phyloP scores from a whole-genome alignment of 331 rosid species.

The Cydonia oblonga region DNA sequence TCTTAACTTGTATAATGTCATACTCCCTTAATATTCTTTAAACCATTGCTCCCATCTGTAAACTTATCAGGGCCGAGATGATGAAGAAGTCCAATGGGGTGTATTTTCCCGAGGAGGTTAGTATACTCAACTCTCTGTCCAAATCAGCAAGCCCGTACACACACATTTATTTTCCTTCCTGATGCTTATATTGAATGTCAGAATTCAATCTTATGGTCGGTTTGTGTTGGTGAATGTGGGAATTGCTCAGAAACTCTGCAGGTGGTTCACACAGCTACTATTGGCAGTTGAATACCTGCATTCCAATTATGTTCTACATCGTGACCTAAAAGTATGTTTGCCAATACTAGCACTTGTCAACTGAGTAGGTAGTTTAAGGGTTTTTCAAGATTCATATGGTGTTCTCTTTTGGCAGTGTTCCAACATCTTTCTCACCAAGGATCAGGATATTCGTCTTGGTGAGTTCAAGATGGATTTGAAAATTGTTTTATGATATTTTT shows the following conservation, averaged over 20 bases:
- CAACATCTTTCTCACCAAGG: slow-evolving; percentile 95
- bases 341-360: neutral
- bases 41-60: neutral
- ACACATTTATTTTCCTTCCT: neutral
- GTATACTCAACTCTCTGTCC: slow-evolving; percentile 15
- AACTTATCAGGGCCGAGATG: slow-evolving; percentile 65
- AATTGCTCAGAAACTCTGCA: slow-evolving; percentile 78
- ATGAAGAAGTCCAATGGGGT: slow-evolving; percentile 85
- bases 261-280: slow-evolving; percentile 90
- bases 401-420: slow-evolving; percentile 60
- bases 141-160: neutral
- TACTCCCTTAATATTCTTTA: neutral
- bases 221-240: slow-evolving; percentile 22
- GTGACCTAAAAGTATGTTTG: slow-evolving; percentile 73
- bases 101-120: slow-evolving; percentile 84
- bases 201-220: slow-evolving; percentile 4
- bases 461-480: slow-evolving; percentile 15
- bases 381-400: slow-evolving; percentile 18
- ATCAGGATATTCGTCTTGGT: slow-evolving; percentile 97
- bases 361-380: neutral
- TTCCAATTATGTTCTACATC: slow-evolving; percentile 81
- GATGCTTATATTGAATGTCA: neutral
- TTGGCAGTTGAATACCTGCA: slow-evolving; percentile 95
- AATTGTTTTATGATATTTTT: neutral
- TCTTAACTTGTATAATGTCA: neutral